A percentile compares a stretch with the other conserved stretches of the same genome.
Conservation (phyloP, 2,329 filamentous ascomycete genomes). For the Cladophialophora exuberans region DNA sequence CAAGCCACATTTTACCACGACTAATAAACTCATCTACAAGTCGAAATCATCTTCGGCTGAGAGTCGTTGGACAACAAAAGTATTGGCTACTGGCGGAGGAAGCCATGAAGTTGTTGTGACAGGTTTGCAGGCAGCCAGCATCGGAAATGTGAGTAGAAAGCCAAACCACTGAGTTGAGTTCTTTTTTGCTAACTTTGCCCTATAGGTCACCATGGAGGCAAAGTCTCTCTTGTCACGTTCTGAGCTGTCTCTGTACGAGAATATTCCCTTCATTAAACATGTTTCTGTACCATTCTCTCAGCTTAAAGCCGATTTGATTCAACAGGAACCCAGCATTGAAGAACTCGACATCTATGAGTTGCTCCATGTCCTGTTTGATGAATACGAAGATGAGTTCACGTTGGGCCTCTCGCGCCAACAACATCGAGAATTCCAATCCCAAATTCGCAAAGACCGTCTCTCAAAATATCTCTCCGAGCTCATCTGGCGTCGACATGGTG, state of each 20-base stretch:
- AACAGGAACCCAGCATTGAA: slow-evolving; percentile 30
- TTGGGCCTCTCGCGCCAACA: slow-evolving; percentile 45
- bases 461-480: slow-evolving; percentile 46
- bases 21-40: slow-evolving; percentile 27
- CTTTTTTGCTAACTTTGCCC: slow-evolving; percentile 3
- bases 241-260: slow-evolving; percentile 54
- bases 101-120: slow-evolving; percentile 6
- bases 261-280: slow-evolving; percentile 58
- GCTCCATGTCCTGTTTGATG: slow-evolving; percentile 79
- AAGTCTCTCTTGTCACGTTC: slow-evolving; percentile 21
- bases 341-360: slow-evolving; percentile 75
- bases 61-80: slow-evolving; percentile 9
- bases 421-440: slow-evolving; percentile 44
- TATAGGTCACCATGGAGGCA: slow-evolving; percentile 16
- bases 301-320: slow-evolving; percentile 34
- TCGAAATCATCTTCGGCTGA: not conserved
- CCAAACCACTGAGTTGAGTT: not conserved
- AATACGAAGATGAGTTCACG: slow-evolving; percentile 51
- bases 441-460: slow-evolving; percentile 53
- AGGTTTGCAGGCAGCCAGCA: slow-evolving; percentile 17
- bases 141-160: slow-evolving; percentile 2
- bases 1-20: slow-evolving; percentile 33
- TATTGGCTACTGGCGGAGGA: slow-evolving; percentile 4
- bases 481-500: slow-evolving; percentile 65
- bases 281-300: slow-evolving; percentile 37